These are phyloP conservation scores for Xylaria nigripes DNA, from an alignment of 495 filamentous ascomycete genomes.

Conservation along the genomic window DNA sequence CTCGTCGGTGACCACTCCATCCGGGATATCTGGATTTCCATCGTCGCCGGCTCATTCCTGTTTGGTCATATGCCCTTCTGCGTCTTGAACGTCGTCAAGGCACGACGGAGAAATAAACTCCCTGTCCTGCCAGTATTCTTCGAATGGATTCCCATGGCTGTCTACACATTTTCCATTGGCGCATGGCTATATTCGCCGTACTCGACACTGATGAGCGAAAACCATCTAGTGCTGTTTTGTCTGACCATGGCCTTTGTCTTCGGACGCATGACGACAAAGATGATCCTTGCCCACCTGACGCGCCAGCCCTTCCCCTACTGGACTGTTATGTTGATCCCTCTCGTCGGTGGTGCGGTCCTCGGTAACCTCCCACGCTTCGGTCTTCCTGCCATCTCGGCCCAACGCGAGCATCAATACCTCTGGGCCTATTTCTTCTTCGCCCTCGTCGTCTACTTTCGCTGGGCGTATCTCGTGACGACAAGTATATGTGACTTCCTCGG, in stretches of 20 bases:
- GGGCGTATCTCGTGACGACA: conserved; percentile 85
- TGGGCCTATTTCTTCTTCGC: conserved; percentile 75
- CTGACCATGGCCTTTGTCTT: conserved; percentile 92
- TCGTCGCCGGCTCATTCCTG: conserved; percentile 65
- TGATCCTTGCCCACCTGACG: conserved; percentile 91
- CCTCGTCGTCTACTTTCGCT: conserved; percentile 74
- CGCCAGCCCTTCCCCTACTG: conserved; percentile 93
- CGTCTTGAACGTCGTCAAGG: conserved; percentile 71
- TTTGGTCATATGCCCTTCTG: conserved; percentile 73
- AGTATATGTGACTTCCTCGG: conserved; percentile 86
- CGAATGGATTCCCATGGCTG: conserved; percentile 86
- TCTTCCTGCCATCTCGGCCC: conserved; percentile 49
- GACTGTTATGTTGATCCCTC: conserved; percentile 81
- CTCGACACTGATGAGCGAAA: conserved; percentile 67
- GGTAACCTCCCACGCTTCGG: conserved; percentile 77
- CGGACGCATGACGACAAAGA: conserved; percentile 99
- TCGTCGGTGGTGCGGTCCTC: conserved; percentile 75
- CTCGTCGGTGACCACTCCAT: conserved; percentile 60
- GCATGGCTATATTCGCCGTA: conserved; percentile 86
- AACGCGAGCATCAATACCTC: conserved; percentile 72
- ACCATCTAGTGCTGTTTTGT: conserved; percentile 87
- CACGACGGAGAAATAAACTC: conserved; percentile 60
- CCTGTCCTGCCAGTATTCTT: conserved; percentile 80
- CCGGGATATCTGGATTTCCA: conserved; percentile 78
- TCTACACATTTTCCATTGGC: conserved; percentile 63